Conservation (phyloP, 257 asterid species). For the Solanum chiquidenum region DNA sequence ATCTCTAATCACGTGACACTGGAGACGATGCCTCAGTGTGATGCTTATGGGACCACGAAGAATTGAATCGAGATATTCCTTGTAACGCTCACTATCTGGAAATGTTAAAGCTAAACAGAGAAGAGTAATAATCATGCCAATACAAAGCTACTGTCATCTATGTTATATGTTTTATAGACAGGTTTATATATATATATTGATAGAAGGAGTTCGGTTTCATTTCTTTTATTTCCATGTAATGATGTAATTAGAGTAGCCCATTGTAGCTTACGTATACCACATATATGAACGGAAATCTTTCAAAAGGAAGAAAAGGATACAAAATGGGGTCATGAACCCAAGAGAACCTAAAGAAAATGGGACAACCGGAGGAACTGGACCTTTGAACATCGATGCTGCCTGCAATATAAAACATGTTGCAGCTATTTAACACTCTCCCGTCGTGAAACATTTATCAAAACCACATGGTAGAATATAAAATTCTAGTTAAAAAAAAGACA, state of each 20-base stretch:
- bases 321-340: conserved; percentile 95
- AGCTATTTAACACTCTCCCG: not conserved
- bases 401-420: conserved; percentile 24
- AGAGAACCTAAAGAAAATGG: conserved; percentile 97
- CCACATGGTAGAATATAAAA: not conserved
- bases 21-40: conserved; percentile 83
- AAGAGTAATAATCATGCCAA: not conserved
- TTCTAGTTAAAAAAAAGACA: not conserved
- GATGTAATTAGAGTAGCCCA: not conserved
- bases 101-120: conserved; percentile 34
- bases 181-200: not conserved
- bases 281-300: not conserved
- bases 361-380: conserved; percentile 95
- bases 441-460: not conserved
- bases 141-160: not conserved
- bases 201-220: not conserved
- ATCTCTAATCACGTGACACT: conserved; percentile 76
- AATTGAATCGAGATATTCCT: conserved; percentile 49
- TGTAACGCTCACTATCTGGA: conserved; percentile 81
- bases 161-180: not conserved
- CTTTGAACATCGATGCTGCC: conserved; percentile 99
- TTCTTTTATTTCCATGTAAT: not conserved
- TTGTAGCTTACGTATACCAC: not conserved
- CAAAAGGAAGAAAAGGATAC: conserved; percentile 49
- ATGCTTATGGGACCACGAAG: conserved; percentile 81